Percentiles rank a stretch among this genome's conserved stretches.
Conservation (phyloP, 2,329 filamentous ascomycete species). For the Pseudonectria foliicola region DNA sequence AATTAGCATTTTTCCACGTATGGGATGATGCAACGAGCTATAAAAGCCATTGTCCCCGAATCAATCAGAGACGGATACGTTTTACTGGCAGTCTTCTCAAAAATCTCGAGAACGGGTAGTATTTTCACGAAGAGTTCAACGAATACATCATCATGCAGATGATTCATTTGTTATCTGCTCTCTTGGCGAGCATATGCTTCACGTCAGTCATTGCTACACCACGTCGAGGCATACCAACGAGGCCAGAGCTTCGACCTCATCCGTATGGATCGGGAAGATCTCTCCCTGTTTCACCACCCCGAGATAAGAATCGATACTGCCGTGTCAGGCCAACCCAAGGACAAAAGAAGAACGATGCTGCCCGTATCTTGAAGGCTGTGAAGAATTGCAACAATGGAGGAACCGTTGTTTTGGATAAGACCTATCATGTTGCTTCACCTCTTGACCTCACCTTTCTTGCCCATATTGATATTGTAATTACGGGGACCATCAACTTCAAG, state of each 20-base stretch:
- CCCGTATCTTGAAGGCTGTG: constrained; percentile 15
- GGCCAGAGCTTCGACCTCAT: constrained; percentile 11
- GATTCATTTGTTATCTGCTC: neutral
- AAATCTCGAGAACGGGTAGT: too few relatives aligned
- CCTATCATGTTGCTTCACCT: constrained; percentile 57
- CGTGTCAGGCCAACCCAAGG: constrained; percentile 13
- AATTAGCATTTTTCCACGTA: too few relatives aligned
- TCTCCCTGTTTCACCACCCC: constrained; percentile 11
- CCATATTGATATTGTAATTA: constrained; percentile 52
- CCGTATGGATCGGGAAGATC: constrained; percentile 12
- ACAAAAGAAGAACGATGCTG: constrained; percentile 10
- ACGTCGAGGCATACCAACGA: constrained; percentile 7
- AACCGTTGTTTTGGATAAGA: constrained; percentile 50
- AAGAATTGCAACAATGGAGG: constrained; percentile 54
- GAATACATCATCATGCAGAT: too few relatives aligned
- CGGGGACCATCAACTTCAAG: constrained; percentile 53
- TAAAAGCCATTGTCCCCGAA: too few relatives aligned
- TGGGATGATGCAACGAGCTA: too few relatives aligned
- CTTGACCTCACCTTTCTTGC: constrained; percentile 59
- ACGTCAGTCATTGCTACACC: constrained; percentile 6
- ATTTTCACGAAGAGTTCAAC: too few relatives aligned
- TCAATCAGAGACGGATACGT: too few relatives aligned
- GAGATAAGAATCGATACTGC: constrained; percentile 10
- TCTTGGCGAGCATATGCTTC: constrained; percentile 1
- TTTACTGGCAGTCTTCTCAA: too few relatives aligned